Evolutionary conservation across 768 basidiomycete species (phyloP).

Genomic region (Auriscalpium orientale): DNA sequence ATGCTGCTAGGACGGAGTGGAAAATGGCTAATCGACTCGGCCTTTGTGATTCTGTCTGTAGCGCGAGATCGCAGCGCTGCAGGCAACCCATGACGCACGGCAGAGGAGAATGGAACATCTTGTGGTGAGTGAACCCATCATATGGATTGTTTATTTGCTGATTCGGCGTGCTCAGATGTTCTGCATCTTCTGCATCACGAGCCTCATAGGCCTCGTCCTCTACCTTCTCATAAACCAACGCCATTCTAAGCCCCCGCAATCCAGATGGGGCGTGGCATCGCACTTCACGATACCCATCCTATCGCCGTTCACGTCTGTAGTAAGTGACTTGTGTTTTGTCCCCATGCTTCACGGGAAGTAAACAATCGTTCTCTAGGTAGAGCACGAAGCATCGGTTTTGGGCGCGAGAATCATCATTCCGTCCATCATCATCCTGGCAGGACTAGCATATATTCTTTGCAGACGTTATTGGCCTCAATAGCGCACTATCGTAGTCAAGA

Average conservation of each 20-base stretch:
- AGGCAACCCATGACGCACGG: background rate
- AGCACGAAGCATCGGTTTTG: constrained; percentile 61
- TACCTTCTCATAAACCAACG: background rate
- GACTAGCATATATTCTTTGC: constrained; percentile 35
- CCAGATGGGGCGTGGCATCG: constrained; percentile 25
- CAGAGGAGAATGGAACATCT: constrained; percentile 3
- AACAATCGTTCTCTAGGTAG: constrained; percentile 39
- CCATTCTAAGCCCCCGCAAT: background rate
- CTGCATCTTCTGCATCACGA: constrained; percentile 2
- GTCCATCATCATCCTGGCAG: constrained; percentile 32
- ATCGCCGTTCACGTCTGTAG: constrained; percentile 74
- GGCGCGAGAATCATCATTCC: constrained; percentile 40
- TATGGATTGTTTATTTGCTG: background rate
- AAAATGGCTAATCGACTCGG: background rate
- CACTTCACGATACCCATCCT: constrained; percentile 76
- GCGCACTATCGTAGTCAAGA: background rate
- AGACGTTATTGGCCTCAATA: constrained; percentile 29
- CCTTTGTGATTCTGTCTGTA: constrained; percentile 39
- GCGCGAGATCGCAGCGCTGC: background rate
- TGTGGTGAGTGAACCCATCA: constrained; percentile 11
- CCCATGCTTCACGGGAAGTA: background rate
- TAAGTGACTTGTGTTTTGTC: constrained; percentile 25
- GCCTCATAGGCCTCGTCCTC: constrained; percentile 7
- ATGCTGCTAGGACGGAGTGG: background rate
- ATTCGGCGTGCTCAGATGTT: background rate